phyloP scores from a whole-genome alignment of 2,329 filamentous ascomycete genomes.

The Blastomyces silverae region DNA sequence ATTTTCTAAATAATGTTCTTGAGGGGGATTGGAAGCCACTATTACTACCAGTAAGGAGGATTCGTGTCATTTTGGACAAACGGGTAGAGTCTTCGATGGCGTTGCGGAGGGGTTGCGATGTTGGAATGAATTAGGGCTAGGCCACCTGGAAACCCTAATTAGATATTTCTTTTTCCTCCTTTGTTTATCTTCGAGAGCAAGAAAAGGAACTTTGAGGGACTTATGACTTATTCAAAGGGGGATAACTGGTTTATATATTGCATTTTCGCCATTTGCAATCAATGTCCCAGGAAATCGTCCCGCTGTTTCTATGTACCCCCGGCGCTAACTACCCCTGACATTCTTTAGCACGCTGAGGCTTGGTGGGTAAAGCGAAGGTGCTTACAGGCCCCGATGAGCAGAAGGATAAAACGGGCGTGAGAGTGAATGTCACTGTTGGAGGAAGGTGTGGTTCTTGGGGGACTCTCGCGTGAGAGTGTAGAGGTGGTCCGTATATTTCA shows the following conservation, averaged over 20 bases:
- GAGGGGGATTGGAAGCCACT: too few species aligned
- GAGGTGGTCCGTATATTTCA: not conserved
- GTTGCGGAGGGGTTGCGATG: not conserved
- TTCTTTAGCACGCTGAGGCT: not conserved
- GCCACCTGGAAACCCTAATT: not conserved
- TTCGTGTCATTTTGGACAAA: conserved; percentile 22
- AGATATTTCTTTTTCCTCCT: too few species aligned
- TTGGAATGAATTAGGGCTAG: not conserved
- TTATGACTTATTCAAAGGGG: not conserved
- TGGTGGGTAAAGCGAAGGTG: not conserved
- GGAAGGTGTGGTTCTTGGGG: not conserved
- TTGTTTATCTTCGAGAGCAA: not conserved
- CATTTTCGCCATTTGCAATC: not conserved
- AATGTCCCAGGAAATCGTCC: not conserved
- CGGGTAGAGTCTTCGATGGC: not conserved
- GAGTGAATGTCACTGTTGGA: not conserved
- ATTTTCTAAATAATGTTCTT: not conserved
- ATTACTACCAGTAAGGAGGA: conserved; percentile 26
- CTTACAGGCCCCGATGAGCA: not conserved
- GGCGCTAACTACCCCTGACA: not conserved
- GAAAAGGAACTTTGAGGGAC: not conserved
- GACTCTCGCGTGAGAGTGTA: not conserved
- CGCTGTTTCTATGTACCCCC: not conserved
- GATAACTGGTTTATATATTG: conserved; percentile 1
- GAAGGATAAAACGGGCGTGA: not conserved